Base-by-base conservation (phyloP, 2,329 filamentous ascomycete species). In the Phymatotrichopsis omnivora region DNA sequence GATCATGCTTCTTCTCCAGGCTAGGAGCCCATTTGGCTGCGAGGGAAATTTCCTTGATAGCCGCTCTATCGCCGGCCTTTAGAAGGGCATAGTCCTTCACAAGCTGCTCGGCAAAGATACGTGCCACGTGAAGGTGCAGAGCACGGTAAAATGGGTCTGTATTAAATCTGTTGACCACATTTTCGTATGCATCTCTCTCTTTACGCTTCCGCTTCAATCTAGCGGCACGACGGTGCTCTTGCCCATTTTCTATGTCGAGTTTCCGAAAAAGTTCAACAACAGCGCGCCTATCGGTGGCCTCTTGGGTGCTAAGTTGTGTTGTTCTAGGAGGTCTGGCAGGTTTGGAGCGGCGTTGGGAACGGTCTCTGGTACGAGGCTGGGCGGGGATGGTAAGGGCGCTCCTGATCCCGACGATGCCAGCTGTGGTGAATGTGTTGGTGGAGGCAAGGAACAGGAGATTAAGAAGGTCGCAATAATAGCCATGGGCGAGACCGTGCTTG, bases 401-500 rank as follows among this genome's bases (percentile, higher is more conserved):
- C n/a, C n/a, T n/a, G n/a, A n/a, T n/a, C n/a, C n/a, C n/a, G n/a
- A n/a, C n/a, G 54, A 2, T 62, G 61, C 10, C 66, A 56, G 5
- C 63, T 62, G 11, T 64, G 60, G 11, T 77, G 64, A 56, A 69
- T n/a, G n/a, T 62, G 17, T 64, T 62, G 39, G 73, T 68, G 19
- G 65, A 69, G 1, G 68, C 67, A 2, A 78, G 63, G 1, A 66
- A 69, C 0, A 78, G 63, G 2, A 78, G 64, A 53, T 77, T 78
- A 2, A 76, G 61, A 3, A 77, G 61, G 55, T 78, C 74, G 52
- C 78, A 77, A 73, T 73, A 78, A 60, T 77, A 78, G 0, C 75
- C 73, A 40, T 78, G 75, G 3, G 74, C 63, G 2, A 73, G 65
- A 0, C 70, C 69, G 28, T 71, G 59, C 34, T 61, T 60, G 12